phyloP scores from a whole-genome alignment of 441 rosid species.

The Sinapis alba region DNA sequence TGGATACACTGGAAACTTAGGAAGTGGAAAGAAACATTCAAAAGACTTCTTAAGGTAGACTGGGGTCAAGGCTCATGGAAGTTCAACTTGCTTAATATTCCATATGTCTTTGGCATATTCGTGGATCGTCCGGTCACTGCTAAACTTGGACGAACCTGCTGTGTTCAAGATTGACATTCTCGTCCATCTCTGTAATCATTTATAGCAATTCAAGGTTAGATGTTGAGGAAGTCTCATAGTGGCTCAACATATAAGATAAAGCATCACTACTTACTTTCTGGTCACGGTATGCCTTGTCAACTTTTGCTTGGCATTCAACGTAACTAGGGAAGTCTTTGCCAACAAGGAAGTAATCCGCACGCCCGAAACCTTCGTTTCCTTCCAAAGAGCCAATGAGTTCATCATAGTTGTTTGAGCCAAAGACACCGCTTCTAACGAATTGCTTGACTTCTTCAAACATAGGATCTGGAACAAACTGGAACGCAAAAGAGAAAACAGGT shows the following conservation, averaged over 20 bases:
- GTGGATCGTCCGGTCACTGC: conserved; percentile 91
- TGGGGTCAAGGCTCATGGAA: conserved; percentile 43
- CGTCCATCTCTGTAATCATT: conserved; percentile 74
- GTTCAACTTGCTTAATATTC: conserved; percentile 64
- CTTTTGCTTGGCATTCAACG: conserved; percentile 84
- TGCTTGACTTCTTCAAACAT: conserved; percentile 84
- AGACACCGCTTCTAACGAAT: conserved; percentile 69
- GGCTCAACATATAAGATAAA: neutral
- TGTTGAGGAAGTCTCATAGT: neutral
- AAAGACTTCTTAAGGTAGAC: conserved; percentile 3
- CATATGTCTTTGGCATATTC: conserved; percentile 89
- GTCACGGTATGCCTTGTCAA: conserved; percentile 76
- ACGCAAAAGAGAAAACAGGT: conserved; percentile 15
- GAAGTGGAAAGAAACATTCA: conserved; percentile 9
- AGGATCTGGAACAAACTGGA: conserved; percentile 86
- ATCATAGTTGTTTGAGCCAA: conserved; percentile 68
- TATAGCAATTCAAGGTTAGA: neutral
- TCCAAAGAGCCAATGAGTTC: conserved; percentile 84
- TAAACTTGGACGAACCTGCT: conserved; percentile 87
- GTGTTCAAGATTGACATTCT: conserved; percentile 91
- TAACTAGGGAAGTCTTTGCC: conserved; percentile 96
- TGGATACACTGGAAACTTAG: conserved; percentile 11
- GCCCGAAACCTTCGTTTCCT: conserved; percentile 89
- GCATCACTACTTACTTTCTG: conserved; percentile 54
- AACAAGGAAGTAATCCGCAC: conserved; percentile 89